A percentile compares a stretch with the other conserved stretches of the same genome.
phyloP scores from a whole-genome alignment of 768 basidiomycete species.

The Dendrothele bispora region DNA sequence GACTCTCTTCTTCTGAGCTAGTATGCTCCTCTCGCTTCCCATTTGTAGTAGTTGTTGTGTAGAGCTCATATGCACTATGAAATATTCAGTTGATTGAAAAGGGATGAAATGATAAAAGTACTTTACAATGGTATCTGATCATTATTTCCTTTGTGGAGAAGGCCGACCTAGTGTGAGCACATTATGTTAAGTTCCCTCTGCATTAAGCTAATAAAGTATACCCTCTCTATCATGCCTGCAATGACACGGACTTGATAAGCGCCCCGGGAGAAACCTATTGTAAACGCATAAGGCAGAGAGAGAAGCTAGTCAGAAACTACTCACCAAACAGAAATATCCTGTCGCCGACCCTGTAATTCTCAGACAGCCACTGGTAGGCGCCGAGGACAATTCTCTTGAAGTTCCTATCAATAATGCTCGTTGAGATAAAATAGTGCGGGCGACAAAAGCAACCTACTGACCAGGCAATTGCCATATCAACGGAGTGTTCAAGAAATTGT shows the following conservation, averaged over 20 bases:
- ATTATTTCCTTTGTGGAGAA: conserved; percentile 39
- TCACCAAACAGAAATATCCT: conserved; percentile 42
- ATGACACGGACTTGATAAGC: conserved; percentile 45
- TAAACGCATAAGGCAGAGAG: background rate
- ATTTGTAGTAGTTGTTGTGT: no score
- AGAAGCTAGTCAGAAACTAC: background rate
- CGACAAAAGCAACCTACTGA: conserved; percentile 12
- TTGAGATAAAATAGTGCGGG: no score
- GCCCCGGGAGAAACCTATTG: conserved; percentile 45
- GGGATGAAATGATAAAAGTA: background rate
- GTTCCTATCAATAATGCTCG: conserved; percentile 30
- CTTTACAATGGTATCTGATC: conserved; percentile 41
- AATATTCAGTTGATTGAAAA: conserved; percentile 6
- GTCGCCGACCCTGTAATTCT: conserved; percentile 37
- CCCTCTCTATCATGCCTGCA: conserved; percentile 44
- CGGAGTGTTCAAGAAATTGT: conserved; percentile 15
- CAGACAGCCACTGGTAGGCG: conserved; percentile 42
- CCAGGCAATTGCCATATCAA: conserved; percentile 37
- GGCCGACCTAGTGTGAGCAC: no score
- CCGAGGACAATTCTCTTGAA: conserved; percentile 31
- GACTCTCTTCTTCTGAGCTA: no score
- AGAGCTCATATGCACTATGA: conserved; percentile 40
- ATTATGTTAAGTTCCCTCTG: no score
- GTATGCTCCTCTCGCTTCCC: no score
- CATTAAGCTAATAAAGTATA: no score